Evolutionary conservation across 1,284 basidiomycete genomes (phyloP).

Genomic region (Pterula multifida): DNA sequence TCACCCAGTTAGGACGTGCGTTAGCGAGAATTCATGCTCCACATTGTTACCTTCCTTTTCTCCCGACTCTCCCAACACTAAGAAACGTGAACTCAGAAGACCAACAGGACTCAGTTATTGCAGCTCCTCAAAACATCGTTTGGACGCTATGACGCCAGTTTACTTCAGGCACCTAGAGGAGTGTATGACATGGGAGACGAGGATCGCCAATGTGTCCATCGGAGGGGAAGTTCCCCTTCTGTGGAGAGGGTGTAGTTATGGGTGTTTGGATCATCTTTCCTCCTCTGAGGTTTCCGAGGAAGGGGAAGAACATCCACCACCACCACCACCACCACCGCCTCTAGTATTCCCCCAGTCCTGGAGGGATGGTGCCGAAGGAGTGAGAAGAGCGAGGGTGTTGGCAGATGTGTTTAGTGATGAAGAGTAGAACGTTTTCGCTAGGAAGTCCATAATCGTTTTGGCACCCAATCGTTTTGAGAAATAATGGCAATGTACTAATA

Average conservation of each 20-base stretch:
- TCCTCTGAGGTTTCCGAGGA: no score
- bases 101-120: background rate
- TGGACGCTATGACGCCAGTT: slow-evolving; percentile 15
- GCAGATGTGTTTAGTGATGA: background rate
- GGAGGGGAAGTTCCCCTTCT: slow-evolving; percentile 46
- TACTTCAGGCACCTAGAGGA: slow-evolving; percentile 52
- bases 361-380: background rate
- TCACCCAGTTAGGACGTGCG: background rate
- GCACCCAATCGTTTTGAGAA: no score
- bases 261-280: slow-evolving; percentile 55
- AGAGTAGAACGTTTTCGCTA: background rate
- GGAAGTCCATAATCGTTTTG: background rate
- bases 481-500: no score
- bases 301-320: no score
- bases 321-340: no score
- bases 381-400: background rate
- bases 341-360: no score
- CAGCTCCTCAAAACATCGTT: slow-evolving; percentile 19
- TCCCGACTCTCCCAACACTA: background rate
- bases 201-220: slow-evolving; percentile 38
- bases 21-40: background rate
- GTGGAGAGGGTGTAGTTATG: slow-evolving; percentile 55
- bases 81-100: background rate
- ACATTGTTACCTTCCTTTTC: background rate
- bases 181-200: slow-evolving; percentile 51